These are phyloP conservation scores for Volutella citrinella DNA, from an alignment of 2,329 filamentous ascomycete species.

Conservation along the genomic window DNA sequence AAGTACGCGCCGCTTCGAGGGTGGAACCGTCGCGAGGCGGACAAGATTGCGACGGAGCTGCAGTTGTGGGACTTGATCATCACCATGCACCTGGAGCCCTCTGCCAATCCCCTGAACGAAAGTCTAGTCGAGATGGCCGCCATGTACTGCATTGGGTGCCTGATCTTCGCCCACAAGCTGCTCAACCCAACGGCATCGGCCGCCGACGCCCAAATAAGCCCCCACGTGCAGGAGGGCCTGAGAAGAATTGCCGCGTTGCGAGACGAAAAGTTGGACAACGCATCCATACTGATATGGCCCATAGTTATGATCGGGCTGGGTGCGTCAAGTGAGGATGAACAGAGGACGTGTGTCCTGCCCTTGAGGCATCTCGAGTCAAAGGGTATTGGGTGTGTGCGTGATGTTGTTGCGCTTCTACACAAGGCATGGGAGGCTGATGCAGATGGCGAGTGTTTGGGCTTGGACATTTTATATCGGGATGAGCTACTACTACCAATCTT, in stretches of 20 bases:
- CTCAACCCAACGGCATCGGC: not conserved
- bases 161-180: not conserved
- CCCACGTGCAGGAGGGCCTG: not conserved
- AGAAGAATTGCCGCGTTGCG: not conserved
- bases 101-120: not conserved
- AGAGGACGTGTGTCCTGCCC: not conserved
- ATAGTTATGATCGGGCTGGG: not conserved
- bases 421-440: not conserved
- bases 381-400: slow-evolving; percentile 1
- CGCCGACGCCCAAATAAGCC: not conserved
- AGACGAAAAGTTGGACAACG: not conserved
- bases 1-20: not conserved
- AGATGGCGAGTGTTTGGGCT: not conserved
- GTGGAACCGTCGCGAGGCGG: not conserved
- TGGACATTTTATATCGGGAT: slow-evolving; percentile 1
- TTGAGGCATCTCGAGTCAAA: not conserved
- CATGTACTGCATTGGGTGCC: not conserved
- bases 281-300: slow-evolving; percentile 1
- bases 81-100: no score
- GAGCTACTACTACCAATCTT: not conserved
- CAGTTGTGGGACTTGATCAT: no score
- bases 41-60: not conserved
- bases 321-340: not conserved
- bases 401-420: not conserved
- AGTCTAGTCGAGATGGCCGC: not conserved